These are phyloP conservation scores for Beauveria sp. DNA, from an alignment of 2,329 filamentous ascomycete species.

Conservation along the genomic window DNA sequence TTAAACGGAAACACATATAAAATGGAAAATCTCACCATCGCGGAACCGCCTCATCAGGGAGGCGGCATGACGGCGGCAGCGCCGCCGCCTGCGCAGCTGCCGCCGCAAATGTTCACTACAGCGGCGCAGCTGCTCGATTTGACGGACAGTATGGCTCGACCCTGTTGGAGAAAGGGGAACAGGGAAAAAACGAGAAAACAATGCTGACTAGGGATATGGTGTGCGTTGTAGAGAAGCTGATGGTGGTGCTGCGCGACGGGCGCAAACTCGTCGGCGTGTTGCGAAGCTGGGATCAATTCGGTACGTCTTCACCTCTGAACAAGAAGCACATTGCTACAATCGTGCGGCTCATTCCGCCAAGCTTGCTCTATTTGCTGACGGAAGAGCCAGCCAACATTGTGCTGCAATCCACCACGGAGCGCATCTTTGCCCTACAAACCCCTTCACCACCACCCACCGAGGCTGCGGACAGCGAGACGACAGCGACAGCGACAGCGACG, in stretches of 20 bases:
- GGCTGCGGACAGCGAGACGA: constrained; percentile 12
- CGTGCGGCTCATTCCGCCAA: no score
- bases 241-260: constrained; percentile 85
- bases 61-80: constrained; percentile 23
- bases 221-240: constrained; percentile 70
- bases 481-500: constrained; percentile 7
- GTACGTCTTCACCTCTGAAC: constrained; percentile 41
- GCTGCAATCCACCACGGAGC: constrained; percentile 84
- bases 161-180: neutral
- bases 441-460: constrained; percentile 27
- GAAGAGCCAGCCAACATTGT: constrained; percentile 74
- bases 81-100: constrained; percentile 53
- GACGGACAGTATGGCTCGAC: constrained; percentile 74
- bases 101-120: constrained; percentile 97
- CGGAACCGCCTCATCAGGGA: constrained; percentile 38
- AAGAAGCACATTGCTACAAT: neutral
- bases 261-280: constrained; percentile 89
- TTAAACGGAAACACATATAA: neutral
- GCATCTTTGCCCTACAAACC: constrained; percentile 62
- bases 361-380: neutral
- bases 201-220: constrained; percentile 18
- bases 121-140: constrained; percentile 91
- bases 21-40: constrained; percentile 46
- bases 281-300: constrained; percentile 96
- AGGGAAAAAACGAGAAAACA: neutral